Base-by-base conservation (phyloP, 106 monocot genomes). In the Gastrodia elata region DNA sequence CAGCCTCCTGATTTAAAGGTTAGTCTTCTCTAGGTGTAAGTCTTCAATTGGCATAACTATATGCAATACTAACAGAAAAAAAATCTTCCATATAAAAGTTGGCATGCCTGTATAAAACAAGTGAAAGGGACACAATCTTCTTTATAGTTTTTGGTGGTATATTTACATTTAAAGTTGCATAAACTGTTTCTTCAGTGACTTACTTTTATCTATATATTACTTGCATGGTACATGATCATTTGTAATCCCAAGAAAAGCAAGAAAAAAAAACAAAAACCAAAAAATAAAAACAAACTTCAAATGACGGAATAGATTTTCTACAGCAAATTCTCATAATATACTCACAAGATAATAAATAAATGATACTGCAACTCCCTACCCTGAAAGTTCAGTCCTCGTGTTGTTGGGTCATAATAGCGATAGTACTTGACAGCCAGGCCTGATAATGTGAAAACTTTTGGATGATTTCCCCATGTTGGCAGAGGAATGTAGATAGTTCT, bases 381-480 rank as follows among this genome's bases (percentile, higher is more conserved):
- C 90, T 91, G 79, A 42, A 93, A 82, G 79, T 97, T 77, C 39
- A 97, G 75, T 30, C 97, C 97, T 74, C 90, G 90, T 18, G 97
- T 93, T 40, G 77, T 71, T 72, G 97, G 90, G 70, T 97, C 93
- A 75, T 90, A 97, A 68, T 93, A 97, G n/a, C 93, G 93, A 77
- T 97, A 97, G 27, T 71, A 80, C 77, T 86, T 88, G 46, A 93
- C 92, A 65, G 86, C 74, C 72, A 97, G 58, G 14, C 97, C 97
- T 10, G 97, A 84, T 52, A 97, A 61, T 39, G 74, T 82, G 71
- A 97, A 97, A 15, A 97, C 46, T 77, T 97, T 97, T 18, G 90
- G 90, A 86, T 97, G 97, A 46, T 97, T 97, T 72, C 97, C 97
- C 97, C 97, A 97, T 41, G 97, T 97, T 16, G 97, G 93, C 59